Conservation (phyloP, 805 yeast species). For the Candida xyloterini region DNA sequence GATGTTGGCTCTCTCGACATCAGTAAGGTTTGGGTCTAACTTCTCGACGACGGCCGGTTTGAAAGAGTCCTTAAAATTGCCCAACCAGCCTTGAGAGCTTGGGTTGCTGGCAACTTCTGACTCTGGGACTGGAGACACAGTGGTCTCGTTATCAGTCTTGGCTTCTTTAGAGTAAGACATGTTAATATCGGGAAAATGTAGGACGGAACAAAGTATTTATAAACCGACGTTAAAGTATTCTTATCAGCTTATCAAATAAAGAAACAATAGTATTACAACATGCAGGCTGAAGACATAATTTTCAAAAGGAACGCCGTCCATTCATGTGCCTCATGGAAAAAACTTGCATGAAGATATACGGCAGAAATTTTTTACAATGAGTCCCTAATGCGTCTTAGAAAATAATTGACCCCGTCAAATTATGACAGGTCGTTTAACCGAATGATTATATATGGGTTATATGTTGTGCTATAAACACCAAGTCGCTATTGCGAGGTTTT, state of each 20-base stretch:
- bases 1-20: constrained; percentile 45
- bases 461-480: too few relatives aligned
- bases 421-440: not conserved
- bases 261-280: constrained; percentile 3
- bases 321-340: not conserved
- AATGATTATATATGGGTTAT: too few relatives aligned
- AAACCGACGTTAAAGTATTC: not conserved
- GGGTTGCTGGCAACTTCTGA: constrained; percentile 3
- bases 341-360: not conserved
- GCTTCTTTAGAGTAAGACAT: constrained; percentile 19
- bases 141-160: constrained; percentile 24
- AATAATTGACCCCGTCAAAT: not conserved
- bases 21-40: constrained; percentile 43
- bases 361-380: not conserved
- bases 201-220: not conserved
- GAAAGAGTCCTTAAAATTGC: constrained; percentile 31
- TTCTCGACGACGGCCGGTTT: constrained; percentile 34
- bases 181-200: not conserved
- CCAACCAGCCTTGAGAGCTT: constrained; percentile 14
- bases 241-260: constrained; percentile 10
- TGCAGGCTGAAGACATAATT: not conserved
- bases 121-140: constrained; percentile 24
- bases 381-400: not conserved
- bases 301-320: not conserved
- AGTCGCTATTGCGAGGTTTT: too few relatives aligned